Base-by-base conservation (phyloP, 148 eudicot genomes). In the Heliosperma pusillum region DNA sequence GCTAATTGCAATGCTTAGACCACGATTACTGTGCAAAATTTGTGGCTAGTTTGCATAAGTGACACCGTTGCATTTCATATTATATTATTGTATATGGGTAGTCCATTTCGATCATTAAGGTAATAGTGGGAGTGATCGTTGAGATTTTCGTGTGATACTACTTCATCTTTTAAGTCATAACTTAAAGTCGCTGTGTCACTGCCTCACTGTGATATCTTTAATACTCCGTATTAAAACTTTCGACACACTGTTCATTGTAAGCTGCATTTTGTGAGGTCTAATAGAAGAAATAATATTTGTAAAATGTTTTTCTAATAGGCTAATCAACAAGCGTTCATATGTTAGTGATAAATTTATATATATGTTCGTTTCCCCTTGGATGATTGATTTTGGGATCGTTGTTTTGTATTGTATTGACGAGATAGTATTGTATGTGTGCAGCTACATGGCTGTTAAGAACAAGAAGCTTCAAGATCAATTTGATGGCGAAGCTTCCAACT, bases 371-470 rank as follows among this genome's bases (percentile, higher is more conserved):
- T 19, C 33, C 16, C 47, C 9, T 5, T n/a, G 58, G 22, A 57
- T 42, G 20, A 15, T 17, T 40, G n/a, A 9, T 66, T 20, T 56
- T 20, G 10, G 63, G n/a, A 29, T 19, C 57, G 47, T 47, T 25
- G 25, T 58, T 30, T 56, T 29, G 12, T 4, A 63, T 30, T 79
- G n/a, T 8, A 63, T 30, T 79, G 16, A 79, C 25, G 19, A 70
- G 60, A 59, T 70, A 17, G 67, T 68, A 74, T 69, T 47, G 65
- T 76, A 27, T 29, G 20, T 64, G 53, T 86, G 78, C 76, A 95
- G 98, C 82, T 95, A 95, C 82, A 95, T 95, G 97, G 90, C 69
- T 58, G 92, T 85, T 80, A 95, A 95, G 91, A 95, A 95, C 80
- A 83, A 79, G 83, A 95, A 95, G 77, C 84, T 92, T 50, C 93